A percentile compares a stretch with the other conserved stretches of the same genome.
Conservation (phyloP, 352 stramenopile species). For the Globisporangium yorkense region DNA sequence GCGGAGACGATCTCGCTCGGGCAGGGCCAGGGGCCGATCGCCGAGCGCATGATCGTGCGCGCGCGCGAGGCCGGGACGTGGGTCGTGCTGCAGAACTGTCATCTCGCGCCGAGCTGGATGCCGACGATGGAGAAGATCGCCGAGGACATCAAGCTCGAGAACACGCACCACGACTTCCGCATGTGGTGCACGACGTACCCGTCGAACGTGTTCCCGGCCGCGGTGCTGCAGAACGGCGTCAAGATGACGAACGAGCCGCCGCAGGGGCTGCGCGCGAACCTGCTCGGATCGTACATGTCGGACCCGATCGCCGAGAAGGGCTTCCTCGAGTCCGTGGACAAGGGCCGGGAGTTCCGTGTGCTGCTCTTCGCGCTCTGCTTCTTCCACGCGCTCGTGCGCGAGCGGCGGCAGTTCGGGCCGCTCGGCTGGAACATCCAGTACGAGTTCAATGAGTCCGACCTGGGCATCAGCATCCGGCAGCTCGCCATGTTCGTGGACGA, state of each 20-base stretch:
- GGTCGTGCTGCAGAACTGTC: constrained; percentile 91
- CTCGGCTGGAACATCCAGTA: constrained; percentile 96
- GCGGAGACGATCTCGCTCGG: constrained; percentile 90
- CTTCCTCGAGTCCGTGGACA: constrained; percentile 83
- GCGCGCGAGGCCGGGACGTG: constrained; percentile 79
- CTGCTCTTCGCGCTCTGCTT: constrained; percentile 90
- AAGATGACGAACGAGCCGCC: constrained; percentile 96
- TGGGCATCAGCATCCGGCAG: constrained; percentile 90
- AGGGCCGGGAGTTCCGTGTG: constrained; percentile 78
- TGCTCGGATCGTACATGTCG: constrained; percentile 88
- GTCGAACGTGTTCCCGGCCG: constrained; percentile 90
- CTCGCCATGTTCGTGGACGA: constrained; percentile 91
- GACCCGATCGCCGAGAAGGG: constrained; percentile 87
- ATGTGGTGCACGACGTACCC: constrained; percentile 95
- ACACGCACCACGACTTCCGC: constrained; percentile 85
- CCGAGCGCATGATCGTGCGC: constrained; percentile 84
- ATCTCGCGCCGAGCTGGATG: constrained; percentile 92
- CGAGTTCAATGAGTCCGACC: constrained; percentile 93
- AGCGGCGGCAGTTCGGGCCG: constrained; percentile 89
- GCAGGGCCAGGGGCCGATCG: constrained; percentile 89
- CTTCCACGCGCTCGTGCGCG: constrained; percentile 91
- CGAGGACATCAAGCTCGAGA: constrained; percentile 75
- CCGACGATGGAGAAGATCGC: constrained; percentile 90
- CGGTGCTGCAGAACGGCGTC: constrained; percentile 94
- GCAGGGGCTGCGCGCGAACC: constrained; percentile 88